These are phyloP conservation scores for Lipomyces kockii DNA, from an alignment of 805 yeast species.

Conservation along the genomic window DNA sequence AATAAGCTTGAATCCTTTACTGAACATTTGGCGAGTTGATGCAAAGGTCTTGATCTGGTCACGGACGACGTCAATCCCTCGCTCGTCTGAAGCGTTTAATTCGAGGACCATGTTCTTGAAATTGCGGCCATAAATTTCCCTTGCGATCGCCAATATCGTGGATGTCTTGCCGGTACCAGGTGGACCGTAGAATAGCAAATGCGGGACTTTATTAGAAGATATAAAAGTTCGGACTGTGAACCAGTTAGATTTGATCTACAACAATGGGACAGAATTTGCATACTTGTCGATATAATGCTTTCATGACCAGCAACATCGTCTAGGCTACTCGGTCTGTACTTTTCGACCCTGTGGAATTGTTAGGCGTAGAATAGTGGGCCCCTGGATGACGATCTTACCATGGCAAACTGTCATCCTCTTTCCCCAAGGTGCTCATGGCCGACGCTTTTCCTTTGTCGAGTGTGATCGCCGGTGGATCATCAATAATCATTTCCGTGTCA, in stretches of 20 bases:
- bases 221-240: conserved; percentile 72
- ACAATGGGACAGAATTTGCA: conserved; percentile 11
- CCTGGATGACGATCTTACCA: conserved; percentile 22
- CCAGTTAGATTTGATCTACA: neutral
- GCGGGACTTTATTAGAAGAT: conserved; percentile 82
- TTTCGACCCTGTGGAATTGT: conserved; percentile 68
- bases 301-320: conserved; percentile 92
- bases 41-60: conserved; percentile 97
- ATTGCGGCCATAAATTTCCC: conserved; percentile 81
- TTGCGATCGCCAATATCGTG: conserved; percentile 83
- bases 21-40: conserved; percentile 88
- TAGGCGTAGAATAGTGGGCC: neutral
- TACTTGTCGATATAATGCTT: conserved; percentile 74
- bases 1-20: conserved; percentile 93
- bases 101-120: conserved; percentile 87
- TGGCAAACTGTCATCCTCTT: conserved; percentile 29
- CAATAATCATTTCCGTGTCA: conserved; percentile 13
- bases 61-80: conserved; percentile 98
- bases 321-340: conserved; percentile 83
- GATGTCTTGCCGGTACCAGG: conserved; percentile 96
- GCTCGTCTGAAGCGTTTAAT: conserved; percentile 93
- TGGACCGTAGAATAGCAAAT: conserved; percentile 90
- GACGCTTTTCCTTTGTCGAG: conserved; percentile 22
- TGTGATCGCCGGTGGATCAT: conserved; percentile 3
- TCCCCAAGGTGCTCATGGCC: neutral